Conservation (phyloP, 2,329 filamentous ascomycete genomes). For the Fusarium acutatum region DNA sequence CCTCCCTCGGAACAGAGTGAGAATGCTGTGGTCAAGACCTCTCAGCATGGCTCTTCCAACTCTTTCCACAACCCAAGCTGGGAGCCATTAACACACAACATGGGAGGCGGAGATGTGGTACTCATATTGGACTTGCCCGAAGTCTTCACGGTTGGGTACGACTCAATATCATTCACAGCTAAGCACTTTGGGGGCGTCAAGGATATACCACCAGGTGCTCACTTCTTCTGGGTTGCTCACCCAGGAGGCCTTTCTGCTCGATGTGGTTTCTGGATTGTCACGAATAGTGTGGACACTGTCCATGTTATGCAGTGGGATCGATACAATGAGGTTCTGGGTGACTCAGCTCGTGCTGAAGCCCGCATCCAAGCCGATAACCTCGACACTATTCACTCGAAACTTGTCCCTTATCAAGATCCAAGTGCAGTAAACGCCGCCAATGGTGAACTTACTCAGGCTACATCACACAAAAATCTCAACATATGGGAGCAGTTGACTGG, state of each 20-base stretch:
- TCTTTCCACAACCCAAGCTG: neutral
- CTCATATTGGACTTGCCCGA: constrained; percentile 61
- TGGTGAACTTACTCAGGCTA: constrained; percentile 27
- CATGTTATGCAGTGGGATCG: constrained; percentile 64
- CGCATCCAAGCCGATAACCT: constrained; percentile 55
- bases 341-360: constrained; percentile 57
- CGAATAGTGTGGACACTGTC: constrained; percentile 46
- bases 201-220: constrained; percentile 63
- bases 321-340: constrained; percentile 62
- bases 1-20: constrained; percentile 14
- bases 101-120: constrained; percentile 59
- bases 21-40: neutral
- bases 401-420: constrained; percentile 57
- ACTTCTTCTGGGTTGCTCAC: constrained; percentile 68
- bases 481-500: constrained; percentile 64
- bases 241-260: constrained; percentile 58
- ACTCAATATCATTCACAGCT: constrained; percentile 58
- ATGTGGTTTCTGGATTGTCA: constrained; percentile 66
- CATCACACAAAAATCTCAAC: constrained; percentile 39
- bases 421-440: constrained; percentile 33
- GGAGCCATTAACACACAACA: constrained; percentile 38
- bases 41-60: neutral
- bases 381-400: constrained; percentile 48
- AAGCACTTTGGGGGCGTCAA: constrained; percentile 62
- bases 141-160: constrained; percentile 62